Evolutionary conservation across 352 stramenopile species (phyloP).

Genomic region (Pythium vanterpoolii): DNA sequence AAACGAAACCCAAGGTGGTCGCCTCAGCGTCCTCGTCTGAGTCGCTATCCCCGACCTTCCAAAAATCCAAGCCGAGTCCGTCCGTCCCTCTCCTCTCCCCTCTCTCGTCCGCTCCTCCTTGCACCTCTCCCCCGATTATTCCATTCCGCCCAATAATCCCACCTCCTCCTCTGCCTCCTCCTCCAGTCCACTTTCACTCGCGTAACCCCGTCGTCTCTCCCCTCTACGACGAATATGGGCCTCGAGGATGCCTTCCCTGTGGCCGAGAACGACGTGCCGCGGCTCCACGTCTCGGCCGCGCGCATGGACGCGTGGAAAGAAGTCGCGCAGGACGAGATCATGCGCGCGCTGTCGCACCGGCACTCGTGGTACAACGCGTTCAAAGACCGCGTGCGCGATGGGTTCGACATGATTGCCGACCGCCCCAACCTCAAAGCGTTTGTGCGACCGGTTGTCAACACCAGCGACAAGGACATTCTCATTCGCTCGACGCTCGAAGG

Average conservation of each 20-base stretch:
- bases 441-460: conserved; percentile 25
- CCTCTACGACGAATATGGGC: conserved; percentile 7
- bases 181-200: background rate
- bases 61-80: background rate
- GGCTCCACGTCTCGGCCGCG: conserved; percentile 18
- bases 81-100: background rate
- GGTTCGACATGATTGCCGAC: conserved; percentile 31
- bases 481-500: conserved; percentile 30
- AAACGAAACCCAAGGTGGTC: too few species aligned
- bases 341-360: conserved; percentile 26
- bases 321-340: conserved; percentile 33
- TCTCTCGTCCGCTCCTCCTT: background rate
- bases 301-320: conserved; percentile 28
- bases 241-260: conserved; percentile 27
- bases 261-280: conserved; percentile 19
- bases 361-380: conserved; percentile 45
- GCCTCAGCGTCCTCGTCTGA: background rate
- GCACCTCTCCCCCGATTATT: background rate
- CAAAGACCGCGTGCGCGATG: conserved; percentile 28
- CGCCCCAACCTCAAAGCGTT: conserved; percentile 30
- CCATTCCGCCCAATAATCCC: too few species aligned
- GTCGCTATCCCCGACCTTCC: background rate
- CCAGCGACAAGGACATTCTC: conserved; percentile 35
- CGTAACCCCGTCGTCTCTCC: background rate
- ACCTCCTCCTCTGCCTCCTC: background rate